Evolutionary conservation across 345 rosid species (phyloP).

Genomic region (Populus deltoides): DNA sequence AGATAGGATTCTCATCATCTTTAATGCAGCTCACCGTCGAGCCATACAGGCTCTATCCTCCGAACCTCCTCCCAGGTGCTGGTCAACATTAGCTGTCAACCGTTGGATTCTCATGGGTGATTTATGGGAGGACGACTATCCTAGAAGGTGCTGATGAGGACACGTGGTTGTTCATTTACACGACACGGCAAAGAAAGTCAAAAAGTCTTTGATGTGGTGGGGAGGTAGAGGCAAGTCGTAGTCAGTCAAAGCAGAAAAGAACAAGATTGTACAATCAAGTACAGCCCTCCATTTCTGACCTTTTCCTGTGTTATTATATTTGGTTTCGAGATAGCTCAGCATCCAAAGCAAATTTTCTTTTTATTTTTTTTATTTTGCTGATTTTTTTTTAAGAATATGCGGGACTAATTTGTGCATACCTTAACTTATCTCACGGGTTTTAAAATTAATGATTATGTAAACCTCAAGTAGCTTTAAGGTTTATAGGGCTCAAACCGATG

Average conservation of each 20-base stretch:
- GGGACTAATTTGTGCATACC: too few species aligned
- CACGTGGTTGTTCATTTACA: background rate
- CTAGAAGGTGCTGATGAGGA: background rate
- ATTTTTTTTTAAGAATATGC: too few species aligned
- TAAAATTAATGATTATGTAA: rapidly evolving
- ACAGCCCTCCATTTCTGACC: background rate
- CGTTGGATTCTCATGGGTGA: background rate
- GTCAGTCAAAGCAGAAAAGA: background rate
- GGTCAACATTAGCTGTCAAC: background rate
- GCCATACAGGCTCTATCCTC: background rate
- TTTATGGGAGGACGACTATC: background rate
- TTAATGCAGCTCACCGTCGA: background rate
- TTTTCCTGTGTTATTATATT: too few species aligned
- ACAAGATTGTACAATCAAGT: background rate
- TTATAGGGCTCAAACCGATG: rapidly evolving
- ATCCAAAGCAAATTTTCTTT: too few species aligned
- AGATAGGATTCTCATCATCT: too few species aligned
- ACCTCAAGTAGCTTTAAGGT: rapidly evolving
- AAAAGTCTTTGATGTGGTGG: background rate
- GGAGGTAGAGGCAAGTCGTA: background rate
- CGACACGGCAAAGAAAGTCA: background rate
- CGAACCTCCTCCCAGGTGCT: background rate
- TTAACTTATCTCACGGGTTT: rapidly evolving
- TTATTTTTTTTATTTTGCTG: too few species aligned
- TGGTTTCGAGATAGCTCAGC: too few species aligned